Percentiles rank a stretch among this genome's conserved stretches.
These are phyloP conservation scores for Drechslerella coelobrocha DNA, from an alignment of 2,329 filamentous ascomycete species.

Conservation along the genomic window DNA sequence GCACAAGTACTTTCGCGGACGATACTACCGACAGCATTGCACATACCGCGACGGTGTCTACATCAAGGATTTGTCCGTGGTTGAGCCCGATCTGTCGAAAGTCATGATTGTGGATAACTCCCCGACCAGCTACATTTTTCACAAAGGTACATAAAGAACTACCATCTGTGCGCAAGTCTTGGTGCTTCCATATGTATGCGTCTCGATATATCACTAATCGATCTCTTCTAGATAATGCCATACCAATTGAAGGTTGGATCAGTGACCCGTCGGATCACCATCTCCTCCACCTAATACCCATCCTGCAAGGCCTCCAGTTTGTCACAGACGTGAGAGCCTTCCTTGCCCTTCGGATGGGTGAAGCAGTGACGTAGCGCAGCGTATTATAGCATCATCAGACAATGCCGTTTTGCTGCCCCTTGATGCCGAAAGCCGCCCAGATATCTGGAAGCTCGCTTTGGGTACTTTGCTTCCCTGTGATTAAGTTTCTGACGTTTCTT, in stretches of 20 bases:
- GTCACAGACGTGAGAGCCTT: slow-evolving; percentile 93
- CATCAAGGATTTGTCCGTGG: slow-evolving; percentile 95
- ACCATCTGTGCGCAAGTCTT: too few species aligned
- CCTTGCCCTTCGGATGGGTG: slow-evolving; percentile 84
- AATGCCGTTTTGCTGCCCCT: slow-evolving; percentile 4
- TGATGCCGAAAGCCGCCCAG: slow-evolving; percentile 30
- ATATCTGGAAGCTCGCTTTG: slow-evolving; percentile 22
- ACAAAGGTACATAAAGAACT: slow-evolving; percentile 74
- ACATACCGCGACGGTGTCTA: slow-evolving; percentile 94
- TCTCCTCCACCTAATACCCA: slow-evolving; percentile 85
- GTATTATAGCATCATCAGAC: background rate
- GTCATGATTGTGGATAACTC: slow-evolving; percentile 99
- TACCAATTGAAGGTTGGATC: slow-evolving; percentile 99
- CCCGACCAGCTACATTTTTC: slow-evolving; percentile 96
- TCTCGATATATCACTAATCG: background rate
- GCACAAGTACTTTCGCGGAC: slow-evolving; percentile 90
- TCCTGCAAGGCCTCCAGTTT: slow-evolving; percentile 93
- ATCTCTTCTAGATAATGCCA: slow-evolving; percentile 81
- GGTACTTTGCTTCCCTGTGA: slow-evolving; percentile 13
- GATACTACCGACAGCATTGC: slow-evolving; percentile 97
- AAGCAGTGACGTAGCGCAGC: slow-evolving; percentile 59
- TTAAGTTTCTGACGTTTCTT: background rate
- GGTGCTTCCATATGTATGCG: too few species aligned
- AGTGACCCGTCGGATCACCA: slow-evolving; percentile 97
- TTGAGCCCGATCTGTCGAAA: slow-evolving; percentile 95